These are phyloP conservation scores for Silene noctiflora DNA, from an alignment of 179 eudicot species.

Conservation along the genomic window DNA sequence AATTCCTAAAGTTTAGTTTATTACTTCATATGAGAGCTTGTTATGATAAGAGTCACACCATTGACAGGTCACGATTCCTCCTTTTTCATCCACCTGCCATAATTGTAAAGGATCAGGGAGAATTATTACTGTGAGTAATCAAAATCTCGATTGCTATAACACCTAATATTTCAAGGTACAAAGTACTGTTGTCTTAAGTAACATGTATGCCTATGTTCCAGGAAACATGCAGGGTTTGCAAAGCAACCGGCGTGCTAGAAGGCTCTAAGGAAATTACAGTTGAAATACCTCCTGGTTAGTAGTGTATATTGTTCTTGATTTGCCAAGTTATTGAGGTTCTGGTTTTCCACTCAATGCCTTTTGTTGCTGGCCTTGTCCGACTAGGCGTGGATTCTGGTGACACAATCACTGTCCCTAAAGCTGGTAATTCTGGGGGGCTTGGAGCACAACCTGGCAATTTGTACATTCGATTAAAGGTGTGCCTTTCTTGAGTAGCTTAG, in stretches of 20 bases:
- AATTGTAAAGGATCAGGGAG: slow-evolving; percentile 75
- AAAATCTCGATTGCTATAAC: not conserved
- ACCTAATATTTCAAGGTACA: not conserved
- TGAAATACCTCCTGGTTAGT: slow-evolving; percentile 79
- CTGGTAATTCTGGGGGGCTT: slow-evolving; percentile 75
- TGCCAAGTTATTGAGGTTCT: not conserved
- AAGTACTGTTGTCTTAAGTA: not conserved
- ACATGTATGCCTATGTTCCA: slow-evolving; percentile 28
- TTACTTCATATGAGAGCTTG: slow-evolving; percentile 3
- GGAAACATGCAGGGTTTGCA: slow-evolving; percentile 64
- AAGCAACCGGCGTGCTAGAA: slow-evolving; percentile 66
- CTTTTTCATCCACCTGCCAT: slow-evolving; percentile 69
- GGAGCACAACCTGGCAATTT: slow-evolving; percentile 68
- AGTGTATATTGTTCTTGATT: slow-evolving; percentile 6
- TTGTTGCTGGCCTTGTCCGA: slow-evolving; percentile 10
- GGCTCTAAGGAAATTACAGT: slow-evolving; percentile 70
- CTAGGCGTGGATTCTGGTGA: slow-evolving; percentile 88
- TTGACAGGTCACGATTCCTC: slow-evolving; percentile 74
- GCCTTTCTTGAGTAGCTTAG: not conserved
- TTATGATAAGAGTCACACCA: slow-evolving; percentile 6
- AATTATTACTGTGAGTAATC: slow-evolving; percentile 53
- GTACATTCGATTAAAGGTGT: slow-evolving; percentile 67
- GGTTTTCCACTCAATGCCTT: not conserved
- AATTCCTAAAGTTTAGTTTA: not conserved
- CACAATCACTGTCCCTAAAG: slow-evolving; percentile 76